Base-by-base conservation (phyloP, 495 filamentous ascomycete genomes). In the Tuber microsphaerosporum region DNA sequence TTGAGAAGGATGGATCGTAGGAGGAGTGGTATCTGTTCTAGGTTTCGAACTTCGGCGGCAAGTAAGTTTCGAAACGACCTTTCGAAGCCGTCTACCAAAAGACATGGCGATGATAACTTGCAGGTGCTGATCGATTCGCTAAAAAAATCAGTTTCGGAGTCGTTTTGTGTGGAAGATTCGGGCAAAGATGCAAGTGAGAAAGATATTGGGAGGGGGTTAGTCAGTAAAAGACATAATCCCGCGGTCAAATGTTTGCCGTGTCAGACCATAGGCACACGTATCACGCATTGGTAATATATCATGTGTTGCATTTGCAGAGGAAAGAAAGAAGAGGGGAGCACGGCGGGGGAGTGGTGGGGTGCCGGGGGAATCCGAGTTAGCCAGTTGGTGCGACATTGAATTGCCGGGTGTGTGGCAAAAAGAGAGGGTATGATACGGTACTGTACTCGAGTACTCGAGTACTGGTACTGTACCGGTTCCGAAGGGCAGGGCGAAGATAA, bases 41-140 rank as follows among this genome's bases (percentile, higher is more conserved):
- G 56, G 26, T 26, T 65, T 65, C 56, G 56, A 65, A 34, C 56
- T 16, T 26, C 56, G 56, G 26, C 56, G 56, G 14, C 26, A 65
- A 34, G 17, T 65, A 71, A 71, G 34, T 74, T 76, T 76, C 19
- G 70, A 73, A 34, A 76, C 44, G 45, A 73, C 31, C 31, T 76
- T 76, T 44, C 48, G 41, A 22, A 76, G 46, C 17, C 70, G 65
- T 41, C 73, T 73, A 19, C 75, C 46, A 70, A 76, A 76, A 22
- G 75, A 37, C 75, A 76, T 76, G 22, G 41, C 68, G 42, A 31
- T 71, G 39, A 41, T 71, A 34, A 34, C 56, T 34, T 34, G 2
- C 26, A 26, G 26, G 56, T 8, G 17, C 26, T 31, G 6, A 26
- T 65, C 26, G 56, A 65, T 65, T 65, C 56, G 56, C 14, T 2